Evolutionary conservation across 83 land plant species (phyloP).

Genomic region (Picea mariana): DNA sequence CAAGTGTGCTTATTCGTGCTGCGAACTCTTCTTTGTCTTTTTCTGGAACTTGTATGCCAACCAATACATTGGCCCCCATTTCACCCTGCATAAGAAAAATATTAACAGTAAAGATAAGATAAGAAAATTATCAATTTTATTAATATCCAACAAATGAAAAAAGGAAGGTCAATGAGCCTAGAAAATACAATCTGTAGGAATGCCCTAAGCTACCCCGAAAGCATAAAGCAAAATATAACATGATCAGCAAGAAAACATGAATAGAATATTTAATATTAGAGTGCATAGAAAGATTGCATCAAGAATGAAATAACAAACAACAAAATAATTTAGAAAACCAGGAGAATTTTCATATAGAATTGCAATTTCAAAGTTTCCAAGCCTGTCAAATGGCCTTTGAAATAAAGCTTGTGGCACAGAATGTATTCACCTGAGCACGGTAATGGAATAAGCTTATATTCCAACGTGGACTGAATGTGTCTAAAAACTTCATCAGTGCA

Average conservation of each 20-base stretch:
- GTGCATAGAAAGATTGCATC: background rate
- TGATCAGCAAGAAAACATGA: background rate
- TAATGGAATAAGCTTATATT: conserved; percentile 92
- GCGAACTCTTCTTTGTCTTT: conserved; percentile 55
- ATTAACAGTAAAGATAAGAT: background rate
- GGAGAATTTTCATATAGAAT: background rate
- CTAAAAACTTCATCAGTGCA: conserved; percentile 86
- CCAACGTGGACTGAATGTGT: conserved; percentile 87
- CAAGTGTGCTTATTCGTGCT: conserved; percentile 43
- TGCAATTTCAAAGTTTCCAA: background rate
- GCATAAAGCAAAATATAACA: too few relatives aligned
- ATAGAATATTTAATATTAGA: background rate
- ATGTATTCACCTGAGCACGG: conserved; percentile 62
- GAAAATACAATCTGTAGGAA: too few relatives aligned
- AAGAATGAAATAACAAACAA: background rate
- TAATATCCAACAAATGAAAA: too few relatives aligned
- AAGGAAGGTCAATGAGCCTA: too few relatives aligned
- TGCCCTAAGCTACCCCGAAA: too few relatives aligned
- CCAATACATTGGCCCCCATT: conserved; percentile 71
- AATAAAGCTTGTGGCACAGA: background rate
- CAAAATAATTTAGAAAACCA: background rate
- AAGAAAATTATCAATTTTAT: too few relatives aligned
- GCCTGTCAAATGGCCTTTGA: background rate
- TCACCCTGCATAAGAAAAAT: conserved; percentile 49
- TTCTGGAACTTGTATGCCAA: conserved; percentile 58